A percentile compares a stretch with the other conserved stretches of the same genome.
phyloP scores from a whole-genome alignment of 805 yeast genomes.

The Wickerhamomyces hampshirensis region DNA sequence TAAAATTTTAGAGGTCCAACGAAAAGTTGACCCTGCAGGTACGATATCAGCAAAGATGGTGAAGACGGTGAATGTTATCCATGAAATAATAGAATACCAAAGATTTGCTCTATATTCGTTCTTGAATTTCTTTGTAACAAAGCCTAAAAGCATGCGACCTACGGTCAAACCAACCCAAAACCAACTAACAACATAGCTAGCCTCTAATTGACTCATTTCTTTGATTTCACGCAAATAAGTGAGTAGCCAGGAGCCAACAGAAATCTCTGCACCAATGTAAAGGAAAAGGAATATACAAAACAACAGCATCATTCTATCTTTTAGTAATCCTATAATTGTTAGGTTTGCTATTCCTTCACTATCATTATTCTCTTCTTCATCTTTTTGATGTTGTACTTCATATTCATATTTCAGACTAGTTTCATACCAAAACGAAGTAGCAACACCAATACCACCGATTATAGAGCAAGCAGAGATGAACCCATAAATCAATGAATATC shows the following conservation, averaged over 20 bases:
- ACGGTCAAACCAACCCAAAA: constrained; percentile 68
- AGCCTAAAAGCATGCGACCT: constrained; percentile 57
- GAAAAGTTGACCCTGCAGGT: constrained; percentile 4
- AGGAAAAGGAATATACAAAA: constrained; percentile 51
- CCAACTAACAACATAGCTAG: constrained; percentile 64
- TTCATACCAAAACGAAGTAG: constrained; percentile 44
- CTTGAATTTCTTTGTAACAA: constrained; percentile 43
- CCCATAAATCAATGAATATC: constrained; percentile 1
- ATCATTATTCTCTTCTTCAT: constrained; percentile 13
- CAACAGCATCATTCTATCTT: constrained; percentile 37
- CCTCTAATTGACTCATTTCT: constrained; percentile 37
- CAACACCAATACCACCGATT: constrained; percentile 23
- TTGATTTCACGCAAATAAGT: constrained; percentile 56
- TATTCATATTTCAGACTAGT: constrained; percentile 30
- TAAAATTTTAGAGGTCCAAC: constrained; percentile 8
- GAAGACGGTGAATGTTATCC: constrained; percentile 23
- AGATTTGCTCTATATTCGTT: constrained; percentile 38
- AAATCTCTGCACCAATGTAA: constrained; percentile 67
- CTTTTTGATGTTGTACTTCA: constrained; percentile 9
- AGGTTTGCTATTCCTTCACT: not conserved
- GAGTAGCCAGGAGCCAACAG: constrained; percentile 68
- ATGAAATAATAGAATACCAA: constrained; percentile 31
- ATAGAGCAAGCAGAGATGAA: constrained; percentile 36
- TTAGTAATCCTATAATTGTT: constrained; percentile 15
- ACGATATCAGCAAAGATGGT: constrained; percentile 11